Conservation (phyloP, 202 grass and related monocot species). For the Hordeum pubiflorum region DNA sequence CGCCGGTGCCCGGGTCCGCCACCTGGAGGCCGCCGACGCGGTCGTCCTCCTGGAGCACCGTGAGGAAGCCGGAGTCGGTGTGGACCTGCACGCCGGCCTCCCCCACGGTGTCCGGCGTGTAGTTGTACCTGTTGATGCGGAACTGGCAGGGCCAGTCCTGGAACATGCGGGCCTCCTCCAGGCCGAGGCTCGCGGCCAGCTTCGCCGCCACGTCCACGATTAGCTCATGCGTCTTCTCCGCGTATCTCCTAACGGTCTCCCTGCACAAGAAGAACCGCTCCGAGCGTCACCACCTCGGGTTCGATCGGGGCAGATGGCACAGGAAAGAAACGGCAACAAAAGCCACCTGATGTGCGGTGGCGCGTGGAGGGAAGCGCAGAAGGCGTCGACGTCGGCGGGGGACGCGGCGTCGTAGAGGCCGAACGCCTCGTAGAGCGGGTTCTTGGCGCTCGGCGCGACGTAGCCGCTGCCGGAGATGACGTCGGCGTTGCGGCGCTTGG, state of each 20-base stretch:
- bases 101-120: slow-evolving; percentile 27
- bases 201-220: slow-evolving; percentile 25
- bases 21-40: slow-evolving; percentile 45
- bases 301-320: no score
- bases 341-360: slow-evolving; percentile 13
- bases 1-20: slow-evolving; percentile 14
- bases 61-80: slow-evolving; percentile 51
- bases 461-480: slow-evolving; percentile 72
- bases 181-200: slow-evolving; percentile 30
- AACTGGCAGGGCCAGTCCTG: slow-evolving; percentile 49
- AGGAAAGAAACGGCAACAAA: not conserved
- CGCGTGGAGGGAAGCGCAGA: slow-evolving; percentile 54
- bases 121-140: slow-evolving; percentile 48
- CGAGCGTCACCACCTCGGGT: no score
- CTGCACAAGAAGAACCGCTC: not conserved
- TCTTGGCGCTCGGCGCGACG: slow-evolving; percentile 34
- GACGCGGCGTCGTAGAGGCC: slow-evolving; percentile 57
- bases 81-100: slow-evolving; percentile 36
- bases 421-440: slow-evolving; percentile 70
- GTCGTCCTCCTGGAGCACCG: slow-evolving; percentile 55
- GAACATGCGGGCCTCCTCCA: slow-evolving; percentile 13
- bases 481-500: slow-evolving; percentile 59
- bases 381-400: slow-evolving; percentile 47
- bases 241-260: slow-evolving; percentile 30
- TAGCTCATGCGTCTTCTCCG: slow-evolving; percentile 24